phyloP scores from a whole-genome alignment of 768 basidiomycete species.

The Hemileccinum impolitum region DNA sequence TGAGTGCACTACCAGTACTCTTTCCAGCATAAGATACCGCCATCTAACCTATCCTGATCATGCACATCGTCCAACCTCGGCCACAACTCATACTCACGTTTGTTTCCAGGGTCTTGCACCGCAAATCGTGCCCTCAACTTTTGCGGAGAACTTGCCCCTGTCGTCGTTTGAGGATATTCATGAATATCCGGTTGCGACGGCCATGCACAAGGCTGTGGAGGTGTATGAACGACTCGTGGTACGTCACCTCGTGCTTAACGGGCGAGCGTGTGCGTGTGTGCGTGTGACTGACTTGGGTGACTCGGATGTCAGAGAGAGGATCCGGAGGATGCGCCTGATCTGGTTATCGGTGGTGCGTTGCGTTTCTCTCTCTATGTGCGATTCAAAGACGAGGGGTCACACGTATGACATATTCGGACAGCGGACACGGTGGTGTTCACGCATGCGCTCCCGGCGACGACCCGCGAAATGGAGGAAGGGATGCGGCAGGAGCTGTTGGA shows the following conservation, averaged over 20 bases:
- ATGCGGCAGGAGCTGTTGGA: conserved; percentile 76
- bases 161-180: conserved; percentile 65
- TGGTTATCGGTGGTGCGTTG: conserved; percentile 69
- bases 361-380: not conserved
- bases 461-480: conserved; percentile 39
- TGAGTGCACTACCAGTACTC: conserved; percentile 34
- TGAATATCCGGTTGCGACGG: conserved; percentile 75
- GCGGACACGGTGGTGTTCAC: conserved; percentile 97
- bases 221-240: conserved; percentile 84
- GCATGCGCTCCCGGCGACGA: conserved; percentile 59
- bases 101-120: conserved; percentile 51
- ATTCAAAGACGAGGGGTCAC: not conserved
- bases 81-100: too few species aligned
- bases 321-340: conserved; percentile 69
- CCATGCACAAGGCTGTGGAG: conserved; percentile 77
- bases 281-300: not conserved
- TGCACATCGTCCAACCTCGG: too few species aligned
- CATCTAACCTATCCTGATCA: too few species aligned
- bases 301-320: conserved; percentile 38
- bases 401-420: conserved; percentile 24
- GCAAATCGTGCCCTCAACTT: conserved; percentile 72
- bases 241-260: conserved; percentile 20
- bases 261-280: too few species aligned
- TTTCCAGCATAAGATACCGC: not conserved
- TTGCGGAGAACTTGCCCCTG: conserved; percentile 73